phyloP scores from a whole-genome alignment of 208 protist genomes.

The Leishmania guyanensis region DNA sequence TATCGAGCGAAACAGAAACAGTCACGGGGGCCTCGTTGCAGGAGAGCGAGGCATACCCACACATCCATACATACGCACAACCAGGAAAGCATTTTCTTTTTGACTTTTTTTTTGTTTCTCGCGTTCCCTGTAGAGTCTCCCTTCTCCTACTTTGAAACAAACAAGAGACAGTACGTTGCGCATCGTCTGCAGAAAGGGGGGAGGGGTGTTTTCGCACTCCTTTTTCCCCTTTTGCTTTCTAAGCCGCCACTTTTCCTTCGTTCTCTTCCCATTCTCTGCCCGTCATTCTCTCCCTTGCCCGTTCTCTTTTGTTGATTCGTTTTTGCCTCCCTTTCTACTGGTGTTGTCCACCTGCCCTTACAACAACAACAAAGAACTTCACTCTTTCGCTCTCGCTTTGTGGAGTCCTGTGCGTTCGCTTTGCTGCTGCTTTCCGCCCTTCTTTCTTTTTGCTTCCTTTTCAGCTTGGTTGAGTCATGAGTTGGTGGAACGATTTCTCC shows the following conservation, averaged over 20 bases:
- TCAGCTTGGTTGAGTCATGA: conserved; percentile 11
- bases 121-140: no score
- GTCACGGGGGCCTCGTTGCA: no score
- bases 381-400: neutral
- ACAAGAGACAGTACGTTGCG: no score
- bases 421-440: neutral
- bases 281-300: neutral
- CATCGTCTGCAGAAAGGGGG: no score
- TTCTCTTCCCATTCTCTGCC: neutral
- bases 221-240: neutral
- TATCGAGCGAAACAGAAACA: no score
- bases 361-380: neutral
- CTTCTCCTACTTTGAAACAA: no score
- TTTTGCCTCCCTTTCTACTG: neutral
- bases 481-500: conserved; percentile 37
- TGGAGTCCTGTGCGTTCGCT: neutral
- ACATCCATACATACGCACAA: neutral
- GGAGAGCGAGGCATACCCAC: neutral
- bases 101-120: neutral
- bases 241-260: neutral
- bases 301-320: neutral
- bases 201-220: neutral
- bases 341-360: neutral
- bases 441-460: neutral
- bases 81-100: neutral